Percentiles rank a stretch among this genome's conserved stretches.
phyloP scores from a whole-genome alignment of 202 grass and related monocot genomes.

The Panicum virgatum region DNA sequence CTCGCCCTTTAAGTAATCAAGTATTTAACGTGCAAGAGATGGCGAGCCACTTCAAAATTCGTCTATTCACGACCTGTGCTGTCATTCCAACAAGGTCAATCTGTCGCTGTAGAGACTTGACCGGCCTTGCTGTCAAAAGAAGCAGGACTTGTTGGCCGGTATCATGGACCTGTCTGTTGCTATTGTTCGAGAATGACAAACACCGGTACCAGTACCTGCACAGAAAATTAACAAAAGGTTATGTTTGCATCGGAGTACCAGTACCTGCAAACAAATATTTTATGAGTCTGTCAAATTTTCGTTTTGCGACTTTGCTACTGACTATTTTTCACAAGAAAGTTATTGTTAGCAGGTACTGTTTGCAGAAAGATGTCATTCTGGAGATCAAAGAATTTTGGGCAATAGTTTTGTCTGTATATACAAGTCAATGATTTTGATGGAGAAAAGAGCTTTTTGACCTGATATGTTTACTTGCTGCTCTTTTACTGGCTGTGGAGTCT shows the following conservation, averaged over 20 bases:
- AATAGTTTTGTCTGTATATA: not conserved
- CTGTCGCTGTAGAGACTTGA: not conserved
- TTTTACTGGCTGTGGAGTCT: not conserved
- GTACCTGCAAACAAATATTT: no score
- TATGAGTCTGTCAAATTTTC: no score
- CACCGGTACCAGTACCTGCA: not conserved
- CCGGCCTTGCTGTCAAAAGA: not conserved
- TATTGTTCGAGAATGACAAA: not conserved
- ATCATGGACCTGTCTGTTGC: not conserved
- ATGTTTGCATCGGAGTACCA: no score
- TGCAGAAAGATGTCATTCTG: not conserved
- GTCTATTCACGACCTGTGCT: not conserved
- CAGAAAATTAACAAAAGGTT: not conserved
- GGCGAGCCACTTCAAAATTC: not conserved
- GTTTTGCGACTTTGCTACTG: no score
- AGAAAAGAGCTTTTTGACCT: not conserved
- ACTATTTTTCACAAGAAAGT: no score
- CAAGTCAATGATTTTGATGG: not conserved
- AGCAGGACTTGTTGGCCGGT: not conserved
- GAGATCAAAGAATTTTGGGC: not conserved
- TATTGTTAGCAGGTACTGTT: not conserved
- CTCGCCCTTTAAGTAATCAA: slow-evolving; percentile 9
- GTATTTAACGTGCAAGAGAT: not conserved
- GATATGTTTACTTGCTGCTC: not conserved
- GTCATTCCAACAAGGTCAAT: not conserved